These are phyloP conservation scores for Phellinidium pouzarii DNA, from an alignment of 1,284 basidiomycete species.

Conservation along the genomic window DNA sequence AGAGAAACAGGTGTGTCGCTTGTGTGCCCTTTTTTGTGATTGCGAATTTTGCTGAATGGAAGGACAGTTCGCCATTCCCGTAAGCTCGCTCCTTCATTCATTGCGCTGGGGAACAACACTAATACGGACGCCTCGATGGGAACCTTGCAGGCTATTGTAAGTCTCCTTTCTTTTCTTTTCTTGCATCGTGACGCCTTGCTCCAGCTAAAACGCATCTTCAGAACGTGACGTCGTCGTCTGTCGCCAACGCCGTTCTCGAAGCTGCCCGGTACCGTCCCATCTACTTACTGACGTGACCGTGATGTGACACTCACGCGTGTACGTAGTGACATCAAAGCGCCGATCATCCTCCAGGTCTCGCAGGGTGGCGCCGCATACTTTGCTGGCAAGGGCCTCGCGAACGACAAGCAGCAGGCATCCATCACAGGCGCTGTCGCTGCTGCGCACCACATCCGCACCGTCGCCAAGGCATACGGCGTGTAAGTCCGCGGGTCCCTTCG, in stretches of 20 bases:
- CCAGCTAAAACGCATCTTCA: constrained; percentile 29
- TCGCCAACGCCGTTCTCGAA: constrained; percentile 82
- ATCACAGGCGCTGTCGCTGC: constrained; percentile 89
- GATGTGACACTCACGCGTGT: constrained; percentile 2
- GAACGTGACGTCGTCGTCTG: constrained; percentile 87
- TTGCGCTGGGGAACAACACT: neutral
- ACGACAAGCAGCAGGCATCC: constrained; percentile 96
- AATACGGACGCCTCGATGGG: neutral
- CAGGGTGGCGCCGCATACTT: constrained; percentile 97
- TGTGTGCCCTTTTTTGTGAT: constrained; percentile 24
- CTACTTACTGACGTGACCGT: neutral
- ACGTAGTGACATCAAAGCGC: constrained; percentile 80
- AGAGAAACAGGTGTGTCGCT: constrained; percentile 71
- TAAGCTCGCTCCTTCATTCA: constrained; percentile 37
- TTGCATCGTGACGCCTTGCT: constrained; percentile 3
- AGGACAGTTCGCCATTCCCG: constrained; percentile 75
- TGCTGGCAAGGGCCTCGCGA: constrained; percentile 93
- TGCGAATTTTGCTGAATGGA: constrained; percentile 3
- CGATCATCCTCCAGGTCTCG: constrained; percentile 97
- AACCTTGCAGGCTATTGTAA: constrained; percentile 58
- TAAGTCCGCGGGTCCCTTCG: constrained; percentile 36
- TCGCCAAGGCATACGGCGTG: constrained; percentile 89
- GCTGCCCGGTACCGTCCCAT: constrained; percentile 62
- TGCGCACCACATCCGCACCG: constrained; percentile 86
- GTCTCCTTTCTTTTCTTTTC: constrained; percentile 26